phyloP scores from a whole-genome alignment of 2,329 filamentous ascomycete species.

The Aspergillus pseudoviridinutans region DNA sequence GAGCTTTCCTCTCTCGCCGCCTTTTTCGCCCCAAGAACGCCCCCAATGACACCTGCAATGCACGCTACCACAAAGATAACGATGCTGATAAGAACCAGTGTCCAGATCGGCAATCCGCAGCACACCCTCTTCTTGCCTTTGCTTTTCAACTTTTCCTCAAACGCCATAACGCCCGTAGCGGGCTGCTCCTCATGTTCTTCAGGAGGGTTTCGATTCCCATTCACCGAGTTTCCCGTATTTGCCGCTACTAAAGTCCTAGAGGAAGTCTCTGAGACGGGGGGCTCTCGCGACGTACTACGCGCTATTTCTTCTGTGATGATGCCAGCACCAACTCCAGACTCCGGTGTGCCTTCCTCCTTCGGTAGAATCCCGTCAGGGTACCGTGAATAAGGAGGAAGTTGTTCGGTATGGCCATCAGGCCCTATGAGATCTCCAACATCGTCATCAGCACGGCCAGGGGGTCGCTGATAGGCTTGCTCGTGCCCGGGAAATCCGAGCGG shows the following conservation, averaged over 20 bases:
- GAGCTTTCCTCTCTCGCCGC: constrained; percentile 26
- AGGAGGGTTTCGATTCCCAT: constrained; percentile 14
- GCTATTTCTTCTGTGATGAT: constrained; percentile 50
- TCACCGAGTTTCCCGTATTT: constrained; percentile 5
- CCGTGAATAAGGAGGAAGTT: constrained; percentile 84
- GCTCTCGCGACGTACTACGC: constrained; percentile 35
- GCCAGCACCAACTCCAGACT: constrained; percentile 25
- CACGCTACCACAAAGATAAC: constrained; percentile 48
- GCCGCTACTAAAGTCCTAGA: constrained; percentile 25
- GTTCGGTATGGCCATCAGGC: constrained; percentile 82
- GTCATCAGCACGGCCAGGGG: constrained; percentile 65
- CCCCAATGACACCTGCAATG: constrained; percentile 53
- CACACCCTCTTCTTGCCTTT: constrained; percentile 42
- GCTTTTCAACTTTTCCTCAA: constrained; percentile 44
- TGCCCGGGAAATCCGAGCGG: constrained; percentile 71
- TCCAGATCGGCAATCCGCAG: constrained; percentile 52
- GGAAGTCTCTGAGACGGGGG: constrained; percentile 29
- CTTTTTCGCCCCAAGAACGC: constrained; percentile 46
- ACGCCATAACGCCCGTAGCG: constrained; percentile 36
- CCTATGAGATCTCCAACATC: constrained; percentile 84
- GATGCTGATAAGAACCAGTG: constrained; percentile 44
- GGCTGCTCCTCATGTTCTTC: constrained; percentile 17
- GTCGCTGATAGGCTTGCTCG: constrained; percentile 64
- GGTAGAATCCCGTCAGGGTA: constrained; percentile 73
- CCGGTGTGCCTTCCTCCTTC: constrained; percentile 47